A percentile compares a stretch with the other conserved stretches of the same genome.
phyloP scores from a whole-genome alignment of 345 rosid genomes.

The Microcos paniculata region DNA sequence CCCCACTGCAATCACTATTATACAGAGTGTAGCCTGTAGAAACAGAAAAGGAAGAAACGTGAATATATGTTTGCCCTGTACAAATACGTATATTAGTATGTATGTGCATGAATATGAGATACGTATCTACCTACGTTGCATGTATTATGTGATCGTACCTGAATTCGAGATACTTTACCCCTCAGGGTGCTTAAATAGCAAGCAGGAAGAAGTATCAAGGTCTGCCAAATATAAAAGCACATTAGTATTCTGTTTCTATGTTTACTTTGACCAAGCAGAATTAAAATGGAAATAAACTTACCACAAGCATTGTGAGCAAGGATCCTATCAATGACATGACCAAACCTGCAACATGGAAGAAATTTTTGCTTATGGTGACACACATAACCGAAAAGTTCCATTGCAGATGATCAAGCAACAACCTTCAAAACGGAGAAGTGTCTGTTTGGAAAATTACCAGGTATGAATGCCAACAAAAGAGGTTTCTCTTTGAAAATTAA shows the following conservation, averaged over 20 bases:
- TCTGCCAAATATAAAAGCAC: conserved; percentile 36
- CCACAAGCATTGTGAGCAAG: conserved; percentile 90
- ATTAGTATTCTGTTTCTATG: not conserved
- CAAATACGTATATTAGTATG: not conserved
- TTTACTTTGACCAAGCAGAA: not conserved
- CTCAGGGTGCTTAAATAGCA: conserved; percentile 82
- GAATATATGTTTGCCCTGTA: too few relatives aligned
- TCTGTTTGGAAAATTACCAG: not conserved
- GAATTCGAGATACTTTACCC: conserved; percentile 46
- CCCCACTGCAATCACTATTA: conserved; percentile 61
- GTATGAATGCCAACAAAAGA: not conserved
- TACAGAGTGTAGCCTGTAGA: conserved; percentile 50
- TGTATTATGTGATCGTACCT: conserved; percentile 39
- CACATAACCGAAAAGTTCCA: not conserved
- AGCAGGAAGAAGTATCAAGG: conserved; percentile 84
- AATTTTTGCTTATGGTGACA: not conserved
- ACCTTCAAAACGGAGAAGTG: not conserved
- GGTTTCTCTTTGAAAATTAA: not conserved
- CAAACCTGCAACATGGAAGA: conserved; percentile 48
- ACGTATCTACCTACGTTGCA: not conserved
- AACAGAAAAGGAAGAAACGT: not conserved
- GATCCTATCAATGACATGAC: conserved; percentile 90
- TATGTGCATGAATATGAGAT: too few relatives aligned
- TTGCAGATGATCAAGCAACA: not conserved
- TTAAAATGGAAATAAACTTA: conserved; percentile 31